Evolutionary conservation across 1,284 basidiomycete genomes (phyloP), one percentile per base, ranked within the genome.

Genomic region (Heliocybe sulcata): DNA sequence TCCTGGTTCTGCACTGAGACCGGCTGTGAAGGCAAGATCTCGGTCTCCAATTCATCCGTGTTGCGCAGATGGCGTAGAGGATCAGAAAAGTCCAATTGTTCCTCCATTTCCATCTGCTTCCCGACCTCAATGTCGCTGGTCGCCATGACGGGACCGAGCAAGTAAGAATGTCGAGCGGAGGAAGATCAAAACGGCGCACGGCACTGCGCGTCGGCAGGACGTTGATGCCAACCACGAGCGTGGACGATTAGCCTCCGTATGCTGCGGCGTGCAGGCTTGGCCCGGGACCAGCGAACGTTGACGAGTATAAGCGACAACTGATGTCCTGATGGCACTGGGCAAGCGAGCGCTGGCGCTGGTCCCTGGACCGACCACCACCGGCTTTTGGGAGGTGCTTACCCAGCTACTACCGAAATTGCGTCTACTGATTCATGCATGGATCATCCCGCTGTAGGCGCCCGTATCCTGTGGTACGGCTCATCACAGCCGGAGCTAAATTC

Each of bases 61-160:
- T 72, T 65, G 69, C 78, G 79, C 61, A 86, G 74, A 69, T 87
- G 85, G 31, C 82, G 77, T 53, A 89, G 75, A 48, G 86, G 86
- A 61, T 87, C 80, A 45, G 75, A 64, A 16, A 65, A 63, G 64
- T 87, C 83, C 25, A 85, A 76, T 20, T 68, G 63, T 60, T 88
- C 83, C 54, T 84, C 77, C 27, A 27, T 42, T 20, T 42, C 16
- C 38, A 42, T 42, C 19, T 42, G 38, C 38, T 20, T 42, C 6
- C 38, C 38, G 38, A 42, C n/a, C 9, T 35, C 33, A 35, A 35
- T 9, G 33, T 35, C 33, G 38, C n/a, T 16, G 38, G 38, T 42
- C 6, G 38, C 12, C 38, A 42, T 42, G 19, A 20, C 38, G 38
- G 8, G 3, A 6, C 19, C 6, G 8, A 20, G 16, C n/a, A 6